Evolutionary conservation across 495 filamentous ascomycete species (phyloP).

Genomic region (Gamarada debralockiae): DNA sequence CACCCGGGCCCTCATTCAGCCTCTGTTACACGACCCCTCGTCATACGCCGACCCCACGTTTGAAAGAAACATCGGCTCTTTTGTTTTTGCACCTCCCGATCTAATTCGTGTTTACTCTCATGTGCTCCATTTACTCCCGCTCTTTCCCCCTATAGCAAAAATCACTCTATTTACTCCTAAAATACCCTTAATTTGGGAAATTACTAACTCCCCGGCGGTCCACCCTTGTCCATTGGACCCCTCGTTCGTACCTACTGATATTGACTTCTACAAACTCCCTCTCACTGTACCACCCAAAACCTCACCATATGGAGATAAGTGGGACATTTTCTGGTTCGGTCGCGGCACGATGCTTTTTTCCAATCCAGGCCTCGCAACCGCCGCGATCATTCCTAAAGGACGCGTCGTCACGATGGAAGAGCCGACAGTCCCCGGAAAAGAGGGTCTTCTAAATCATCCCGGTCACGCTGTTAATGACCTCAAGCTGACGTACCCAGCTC

Average conservation of each 20-base stretch:
- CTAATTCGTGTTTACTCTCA: too few species aligned
- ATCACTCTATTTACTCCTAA: too few species aligned
- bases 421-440: not conserved
- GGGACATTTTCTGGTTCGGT: slow-evolving; percentile 49
- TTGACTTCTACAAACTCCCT: not conserved
- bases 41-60: slow-evolving; percentile 26
- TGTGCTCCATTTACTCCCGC: too few species aligned
- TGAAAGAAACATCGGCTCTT: too few species aligned
- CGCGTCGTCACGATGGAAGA: not conserved
- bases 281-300: not conserved
- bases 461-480: not conserved
- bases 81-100: too few species aligned
- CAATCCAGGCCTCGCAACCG: not conserved
- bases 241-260: not conserved
- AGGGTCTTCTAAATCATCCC: not conserved
- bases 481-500: not conserved
- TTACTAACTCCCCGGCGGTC: too few species aligned
- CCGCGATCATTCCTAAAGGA: not conserved
- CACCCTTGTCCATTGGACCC: slow-evolving; percentile 6
- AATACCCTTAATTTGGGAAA: too few species aligned
- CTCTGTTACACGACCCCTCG: not conserved
- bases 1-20: slow-evolving; percentile 17
- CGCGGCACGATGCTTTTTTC: slow-evolving; percentile 45
- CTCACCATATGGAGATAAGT: slow-evolving; percentile 38
- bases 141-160: too few species aligned